Base-by-base conservation (phyloP, 345 rosid genomes). In the Bruguiera sexangula region DNA sequence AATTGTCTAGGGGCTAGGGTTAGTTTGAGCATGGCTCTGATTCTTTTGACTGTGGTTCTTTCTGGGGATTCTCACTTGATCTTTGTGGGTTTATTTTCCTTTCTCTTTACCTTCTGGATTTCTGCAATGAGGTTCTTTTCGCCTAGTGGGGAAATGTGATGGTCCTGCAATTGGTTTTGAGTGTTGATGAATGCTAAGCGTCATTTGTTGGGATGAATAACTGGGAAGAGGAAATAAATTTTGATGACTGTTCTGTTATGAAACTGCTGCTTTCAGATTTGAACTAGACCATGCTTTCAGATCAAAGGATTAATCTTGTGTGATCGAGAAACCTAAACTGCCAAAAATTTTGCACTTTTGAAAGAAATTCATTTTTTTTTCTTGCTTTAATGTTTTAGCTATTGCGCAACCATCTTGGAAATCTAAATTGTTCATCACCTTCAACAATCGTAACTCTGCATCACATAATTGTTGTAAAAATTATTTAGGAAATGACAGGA, bases 21-120 rank as follows among this genome's bases (percentile, higher is more conserved):
- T 18, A 27, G 66, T 60, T 67, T 48, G 39, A 34, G 11, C 36
- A 0, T 63, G 54, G 73, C 5, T 58, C 37, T 66, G n/a, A 24
- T 59, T 15, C 61, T 22, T 70, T 51, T 68, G 51, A 6, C 62
- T 60, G 43, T 66, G 69, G 60, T 56, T 68, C 48, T 74, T 56
- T 13, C 21, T 48, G n/a, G 62, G 51, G 51, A 24, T 48, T 7
- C 22, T 46, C 4, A 7, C 30, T 56, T 43, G 32, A 18, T 20
- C 1, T 7, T 62, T 6, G 3, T 43, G 24, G 53, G 50, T n/a
- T 54, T 11, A 6, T 6, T 37, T 43, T 43, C 50, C 21, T 37
- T 26, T 6, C 7, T 58, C 27, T 56, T 68, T 6, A 43, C 5
- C 39, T 34, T 34, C 11, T 37, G 56, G 15, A 19, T 8, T 60